Conservation (phyloP, 805 yeast genomes). For the Monosporozyma aerobia region DNA sequence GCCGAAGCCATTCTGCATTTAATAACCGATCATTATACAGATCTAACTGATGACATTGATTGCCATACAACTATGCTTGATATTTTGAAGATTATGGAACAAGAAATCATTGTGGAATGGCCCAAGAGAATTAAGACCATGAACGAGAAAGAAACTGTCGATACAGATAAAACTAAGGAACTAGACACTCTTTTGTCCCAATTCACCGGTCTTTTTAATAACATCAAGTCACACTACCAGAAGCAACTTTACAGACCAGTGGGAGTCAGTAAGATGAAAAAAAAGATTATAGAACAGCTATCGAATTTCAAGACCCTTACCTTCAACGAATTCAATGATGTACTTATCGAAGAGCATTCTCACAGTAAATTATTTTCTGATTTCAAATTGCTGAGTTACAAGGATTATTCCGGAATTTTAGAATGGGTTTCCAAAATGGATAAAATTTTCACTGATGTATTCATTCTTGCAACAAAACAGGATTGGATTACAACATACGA, state of each 20-base stretch:
- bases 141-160: constrained; percentile 8
- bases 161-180: constrained; percentile 15
- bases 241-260: constrained; percentile 61
- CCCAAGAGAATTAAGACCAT: constrained; percentile 33
- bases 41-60: constrained; percentile 58
- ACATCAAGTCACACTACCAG: constrained; percentile 58
- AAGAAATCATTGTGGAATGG: constrained; percentile 50
- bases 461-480: constrained; percentile 37
- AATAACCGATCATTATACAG: constrained; percentile 62
- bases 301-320: constrained; percentile 14
- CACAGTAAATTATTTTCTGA: constrained; percentile 26
- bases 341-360: constrained; percentile 7
- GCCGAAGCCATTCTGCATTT: constrained; percentile 66
- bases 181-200: constrained; percentile 23
- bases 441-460: constrained; percentile 46
- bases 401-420: constrained; percentile 39
- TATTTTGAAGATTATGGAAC: constrained; percentile 56
- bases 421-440: constrained; percentile 58
- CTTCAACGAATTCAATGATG: constrained; percentile 10
- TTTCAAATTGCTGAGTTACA: constrained; percentile 12
- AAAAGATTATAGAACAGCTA: constrained; percentile 15
- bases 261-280: constrained; percentile 18
- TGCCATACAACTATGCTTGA: constrained; percentile 55
- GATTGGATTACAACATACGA: constrained; percentile 80
- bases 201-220: constrained; percentile 43